Evolutionary conservation across 2,329 filamentous ascomycete species (phyloP), one percentile per base, ranked within the genome.

Genomic region (Colletotrichum plurivorum): DNA sequence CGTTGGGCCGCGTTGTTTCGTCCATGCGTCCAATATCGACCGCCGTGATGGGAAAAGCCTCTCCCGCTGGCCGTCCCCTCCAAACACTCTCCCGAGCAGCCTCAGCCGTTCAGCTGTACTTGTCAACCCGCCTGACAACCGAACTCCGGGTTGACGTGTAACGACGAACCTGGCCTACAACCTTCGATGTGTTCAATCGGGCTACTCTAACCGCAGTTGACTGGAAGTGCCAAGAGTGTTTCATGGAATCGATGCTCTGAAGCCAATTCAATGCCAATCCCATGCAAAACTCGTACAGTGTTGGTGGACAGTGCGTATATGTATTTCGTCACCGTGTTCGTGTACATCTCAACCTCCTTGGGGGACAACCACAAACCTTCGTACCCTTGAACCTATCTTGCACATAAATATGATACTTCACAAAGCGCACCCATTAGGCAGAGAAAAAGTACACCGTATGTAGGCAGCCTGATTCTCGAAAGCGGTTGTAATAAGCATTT

Each of bases 401-500:
- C 53, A 22, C 54, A 46, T 64, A 4, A 31, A 25, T 27, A 15
- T 49, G 39, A 39, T 10, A 22, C 4, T 31, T 49, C 16, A 5
- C 12, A 45, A 27, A n/a, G 45, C 10, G 6, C 15, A 12, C 13
- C 18, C 9, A 31, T 16, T 12, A 25, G 15, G 4, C 15, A 6
- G 15, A 27, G 10, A 18, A 16, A n/a, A 25, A 25, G 22, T 25
- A 25, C 22, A 4, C 22, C 22, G 22, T 22, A 22, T 2, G 22
- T 55, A 20, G n/a, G n/a, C 62, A 67, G 67, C 67, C 67, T 69
- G 67, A 41, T 69, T 57, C 36, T 67, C 18, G n/a, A 16, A 20
- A 61, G 67, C 56, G 45, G 63, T 69, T 27, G 9, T 25, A 67
- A 67, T 57, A 69, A 69, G 67, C 67, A 67, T 61, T 67, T 43